Percentiles rank a stretch among this genome's conserved stretches.
Evolutionary conservation across 2,329 filamentous ascomycete species (phyloP).

Genomic region (Xylariaceae sp.): DNA sequence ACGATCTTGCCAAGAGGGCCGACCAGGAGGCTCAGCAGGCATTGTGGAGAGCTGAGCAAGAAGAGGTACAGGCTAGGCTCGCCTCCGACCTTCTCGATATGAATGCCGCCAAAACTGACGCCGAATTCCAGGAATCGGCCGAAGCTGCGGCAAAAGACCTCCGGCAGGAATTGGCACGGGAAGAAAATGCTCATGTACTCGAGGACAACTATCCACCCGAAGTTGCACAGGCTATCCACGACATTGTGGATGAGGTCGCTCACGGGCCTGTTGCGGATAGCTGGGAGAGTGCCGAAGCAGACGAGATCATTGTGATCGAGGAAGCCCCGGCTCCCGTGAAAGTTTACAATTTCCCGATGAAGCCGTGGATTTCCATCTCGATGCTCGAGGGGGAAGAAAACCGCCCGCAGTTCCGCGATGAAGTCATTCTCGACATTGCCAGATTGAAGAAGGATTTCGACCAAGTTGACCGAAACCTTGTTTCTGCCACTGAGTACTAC

Average conservation of each 20-base stretch:
- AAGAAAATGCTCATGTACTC: conserved; percentile 44
- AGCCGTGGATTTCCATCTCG: conserved; percentile 86
- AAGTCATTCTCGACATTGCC: conserved; percentile 85
- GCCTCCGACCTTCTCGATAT: conserved; percentile 41
- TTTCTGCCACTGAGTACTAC: conserved; percentile 80
- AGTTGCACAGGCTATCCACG: conserved; percentile 40
- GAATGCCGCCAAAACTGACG: conserved; percentile 43
- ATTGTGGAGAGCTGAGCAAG: conserved; percentile 47
- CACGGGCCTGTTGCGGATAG: conserved; percentile 66
- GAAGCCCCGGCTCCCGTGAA: conserved; percentile 60
- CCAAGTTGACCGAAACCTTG: conserved; percentile 89
- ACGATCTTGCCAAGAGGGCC: conserved; percentile 50
- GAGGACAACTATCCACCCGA: conserved; percentile 45
- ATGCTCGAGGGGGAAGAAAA: conserved; percentile 53
- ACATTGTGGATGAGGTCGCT: conserved; percentile 48
- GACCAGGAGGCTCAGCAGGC: conserved; percentile 56
- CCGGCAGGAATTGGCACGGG: conserved; percentile 47
- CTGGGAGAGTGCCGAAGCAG: conserved; percentile 83
- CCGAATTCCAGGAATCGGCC: conserved; percentile 45
- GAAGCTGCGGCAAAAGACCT: conserved; percentile 39
- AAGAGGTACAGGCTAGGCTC: conserved; percentile 41
- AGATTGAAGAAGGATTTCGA: conserved; percentile 96
- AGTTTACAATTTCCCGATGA: conserved; percentile 95
- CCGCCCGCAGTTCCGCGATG: conserved; percentile 62
- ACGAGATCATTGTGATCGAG: conserved; percentile 57